Evolutionary conservation across 2,329 filamentous ascomycete species (phyloP), one percentile per base, ranked within the genome.

Genomic region (Aureobasidium sp.): DNA sequence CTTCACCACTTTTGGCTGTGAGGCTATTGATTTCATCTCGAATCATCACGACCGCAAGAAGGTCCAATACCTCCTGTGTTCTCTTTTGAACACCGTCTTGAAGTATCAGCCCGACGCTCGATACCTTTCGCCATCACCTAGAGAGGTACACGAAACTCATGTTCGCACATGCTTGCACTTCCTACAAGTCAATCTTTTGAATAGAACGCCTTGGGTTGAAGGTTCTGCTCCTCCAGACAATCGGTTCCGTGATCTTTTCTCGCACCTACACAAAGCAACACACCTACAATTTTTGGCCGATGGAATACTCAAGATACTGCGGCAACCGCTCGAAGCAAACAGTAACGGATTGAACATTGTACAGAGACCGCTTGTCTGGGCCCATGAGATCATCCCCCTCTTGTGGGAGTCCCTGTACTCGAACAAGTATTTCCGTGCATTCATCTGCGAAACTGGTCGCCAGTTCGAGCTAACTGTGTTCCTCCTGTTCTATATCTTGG

Each of bases 201-300:
- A 97, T 70, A 90, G 92, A 0, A 89, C 96, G 55, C 92, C 92
- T 0, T 91, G 96, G 71, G 81, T 84, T 61, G 81, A 83, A 16
- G 83, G 82, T 50, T 82, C 81, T 3, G 72, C 81, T 10, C 80
- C 85, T 0, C 61, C 63, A 37, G 96, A 95, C 77, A 99, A 99
- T 73, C 93, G 87, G 70, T 97, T 95, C 72, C 88, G 94, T 16
- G 91, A 97, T 73, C 97, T 95, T 67, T 83, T 96, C 34, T 90
- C 94, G 34, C 85, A 93, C 41, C 76, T 99, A 49, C 94, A 97
- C 75, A 85, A 94, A 50, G 90, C 93, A 1, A 91, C 97, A 73
- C 94, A 99, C 72, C 97, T 99, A 70, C 94, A 99, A 73, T 99
- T 99, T 72, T 85, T 97, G 29, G 90, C 95, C 11, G 92, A 97